Evolutionary conservation across 1,284 basidiomycete species (phyloP), one percentile per base, ranked within the genome.

Genomic region (Sutorius eximius): DNA sequence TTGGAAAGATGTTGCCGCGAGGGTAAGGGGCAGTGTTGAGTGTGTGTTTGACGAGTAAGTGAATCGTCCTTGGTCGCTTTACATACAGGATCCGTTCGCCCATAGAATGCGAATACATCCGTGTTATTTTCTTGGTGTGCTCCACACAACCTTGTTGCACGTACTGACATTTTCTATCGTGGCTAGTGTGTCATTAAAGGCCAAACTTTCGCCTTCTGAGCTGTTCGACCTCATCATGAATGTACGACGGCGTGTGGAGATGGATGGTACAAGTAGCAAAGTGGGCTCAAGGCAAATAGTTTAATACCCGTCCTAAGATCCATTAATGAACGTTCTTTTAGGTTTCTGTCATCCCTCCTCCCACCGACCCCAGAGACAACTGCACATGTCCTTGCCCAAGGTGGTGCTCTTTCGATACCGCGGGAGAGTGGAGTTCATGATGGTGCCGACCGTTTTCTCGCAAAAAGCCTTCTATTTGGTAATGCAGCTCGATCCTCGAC

Each of bases 1-100:
- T 0, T 95, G 93, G 91, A 87, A 88, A 62, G 84, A 88, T 52
- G 79, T 95, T 0, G 84, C 84, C 1, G 84, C 87, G 59, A 75
- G 88, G 22, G 88, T 94, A 1, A 72, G 85, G 59, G 73, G 79
- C 42, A 89, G 84, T 0, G 90, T 94, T 0, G 87, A 93, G 64
- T 87, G 87, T 51, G 87, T 89, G 0, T 88, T 95, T 58, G 85
- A 89, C 55, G 82, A 82, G 91, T 92, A 59, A 60, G 84, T 77
- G 6, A 3, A 15, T 27, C 4, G 55, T 40, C 55, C 33, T 41
- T 41, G 41, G 58, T 47, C n/a, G 11, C 3, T 6, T 18, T 18
- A 42, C 51, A 37, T 29, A 37, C 50, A 12, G 22, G 38, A 33
- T 15, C 15, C 18, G 8, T 44, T 59, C 16, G 10, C 22, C 41